These are phyloP conservation scores for Ciborinia camelliae DNA, from an alignment of 2,329 filamentous ascomycete species.

Conservation along the genomic window DNA sequence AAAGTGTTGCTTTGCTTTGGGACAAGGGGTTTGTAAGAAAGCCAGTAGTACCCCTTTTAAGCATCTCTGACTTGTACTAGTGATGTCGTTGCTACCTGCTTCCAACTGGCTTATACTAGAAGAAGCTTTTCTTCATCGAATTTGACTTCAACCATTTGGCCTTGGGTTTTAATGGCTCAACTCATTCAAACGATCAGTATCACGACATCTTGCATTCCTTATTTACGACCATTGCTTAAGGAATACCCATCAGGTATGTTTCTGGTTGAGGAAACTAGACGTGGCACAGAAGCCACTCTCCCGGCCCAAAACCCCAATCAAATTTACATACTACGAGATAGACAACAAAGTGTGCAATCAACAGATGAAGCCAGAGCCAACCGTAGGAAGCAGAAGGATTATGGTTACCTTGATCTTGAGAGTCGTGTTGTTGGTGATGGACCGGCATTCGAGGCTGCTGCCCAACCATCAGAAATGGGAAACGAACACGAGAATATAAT, in stretches of 20 bases:
- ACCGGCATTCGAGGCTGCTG: no score
- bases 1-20: constrained; percentile 1
- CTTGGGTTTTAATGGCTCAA: not conserved
- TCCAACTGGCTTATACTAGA: constrained; percentile 2
- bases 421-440: no score
- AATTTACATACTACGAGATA: constrained; percentile 5
- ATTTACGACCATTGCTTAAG: not conserved
- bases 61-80: not conserved
- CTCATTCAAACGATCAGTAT: constrained; percentile 3
- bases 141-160: not conserved
- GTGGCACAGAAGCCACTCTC: not conserved
- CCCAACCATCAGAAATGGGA: no score
- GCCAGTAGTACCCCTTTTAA: not conserved
- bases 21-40: not conserved
- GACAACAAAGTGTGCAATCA: not conserved
- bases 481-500: no score
- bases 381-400: no score
- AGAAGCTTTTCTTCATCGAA: not conserved
- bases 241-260: constrained; percentile 2
- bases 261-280: not conserved
- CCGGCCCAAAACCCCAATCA: not conserved
- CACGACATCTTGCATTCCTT: constrained; percentile 11
- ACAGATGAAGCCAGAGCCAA: no score
- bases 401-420: no score
- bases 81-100: not conserved